Evolutionary conservation across 352 stramenopile species (phyloP), one percentile per base, ranked within the genome.

Genomic region (Blastocystis sp.): DNA sequence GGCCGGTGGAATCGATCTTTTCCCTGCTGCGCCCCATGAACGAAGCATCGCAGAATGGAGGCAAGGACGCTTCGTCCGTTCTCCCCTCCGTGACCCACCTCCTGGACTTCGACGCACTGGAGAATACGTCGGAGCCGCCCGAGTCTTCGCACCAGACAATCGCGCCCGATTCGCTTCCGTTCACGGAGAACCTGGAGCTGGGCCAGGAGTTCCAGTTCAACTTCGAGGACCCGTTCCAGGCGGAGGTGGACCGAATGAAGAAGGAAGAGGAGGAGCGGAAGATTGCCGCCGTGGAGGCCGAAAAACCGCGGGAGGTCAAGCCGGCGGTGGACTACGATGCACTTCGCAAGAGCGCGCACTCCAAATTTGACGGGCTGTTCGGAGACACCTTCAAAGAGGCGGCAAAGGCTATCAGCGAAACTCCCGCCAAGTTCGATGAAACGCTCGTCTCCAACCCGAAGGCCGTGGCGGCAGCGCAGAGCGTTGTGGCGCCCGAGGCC

Each of bases 1-100:
- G 53, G 19, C 74, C 19, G n/a, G 52, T 84, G 40, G 52, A 53
- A 19, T 84, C 74, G 2, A 84, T 84, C 48, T 84, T 84, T 43
- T 84, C 74, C 14, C 66, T 84, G 21, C 61, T 84, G 9, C 74
- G 69, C 48, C 74, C 74, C 0, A 84, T 84, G 74, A 84, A 70
- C 28, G 40, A 41, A 52, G 3, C 64, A 23, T 41, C 65, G 4
- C n/a, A 61, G 28, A n/a, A 41, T 1, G n/a, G 1, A 4, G 34
- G 1, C 2, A 9, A 23, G 53, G 43, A 41, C 34, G 41, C 34
- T 17, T 11, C 40, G 21, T 56, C 48, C 48, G 48, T 14, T 7
- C 14, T 14, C 14, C 48, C 48, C 14, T 56, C 48, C 14, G 48
- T 14, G 14, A 56, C 48, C 48, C 48, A 56, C 14, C 48, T 56